Base-by-base conservation (phyloP, 371 early-diverging fungal genomes). In the Mortierella sp. region DNA sequence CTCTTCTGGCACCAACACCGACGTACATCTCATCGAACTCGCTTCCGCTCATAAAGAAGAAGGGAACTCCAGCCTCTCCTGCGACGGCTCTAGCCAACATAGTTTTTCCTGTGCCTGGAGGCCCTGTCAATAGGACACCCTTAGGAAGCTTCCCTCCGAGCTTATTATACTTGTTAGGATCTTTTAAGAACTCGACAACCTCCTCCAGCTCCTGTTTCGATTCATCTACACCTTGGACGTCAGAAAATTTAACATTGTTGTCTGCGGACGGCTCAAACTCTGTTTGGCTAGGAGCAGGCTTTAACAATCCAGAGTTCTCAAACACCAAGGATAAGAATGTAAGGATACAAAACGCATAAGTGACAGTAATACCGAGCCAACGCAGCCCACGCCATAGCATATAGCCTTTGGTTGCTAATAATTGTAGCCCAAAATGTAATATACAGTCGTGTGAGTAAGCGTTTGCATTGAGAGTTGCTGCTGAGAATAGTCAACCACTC, bases 51-150 rank as follows among this genome's bases (percentile, higher is more conserved):
- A 97, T 96, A 78, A 96, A 97, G 79, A 98, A 97, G 85, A 99
- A 99, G 0, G 98, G 97, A 2, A 98, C 97, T 28, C 92, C 94
- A 15, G 99, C 95, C 85, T 98, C 97, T 37, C 95, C 95, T 17
- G 96, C 96, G 6, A 96, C 94, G 26, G 96, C 96, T 59, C 95
- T 82, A 6, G 96, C 96, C 56, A 96, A 72, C 83, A 95, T 86
- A 1, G 96, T 96, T 83, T 95, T 99, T 51, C 99, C 99, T 5
- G 99, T 99, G 28, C 99, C 99, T 0, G 99, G 99, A 19, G 99
- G 99, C 0, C 99, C 99, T 57, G 97, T 97, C 34, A 99, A 85
- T 66, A 99, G 83, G n/a, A 95, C 95, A 83, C 99, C 98, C 82
- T 97, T 96, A 34, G 99, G 99, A 4, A 98, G 85, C 72, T 96